Percentiles rank a stretch among this genome's conserved stretches.
phyloP scores from a whole-genome alignment of 179 eudicot species.

The Patellifolia procumbens region DNA sequence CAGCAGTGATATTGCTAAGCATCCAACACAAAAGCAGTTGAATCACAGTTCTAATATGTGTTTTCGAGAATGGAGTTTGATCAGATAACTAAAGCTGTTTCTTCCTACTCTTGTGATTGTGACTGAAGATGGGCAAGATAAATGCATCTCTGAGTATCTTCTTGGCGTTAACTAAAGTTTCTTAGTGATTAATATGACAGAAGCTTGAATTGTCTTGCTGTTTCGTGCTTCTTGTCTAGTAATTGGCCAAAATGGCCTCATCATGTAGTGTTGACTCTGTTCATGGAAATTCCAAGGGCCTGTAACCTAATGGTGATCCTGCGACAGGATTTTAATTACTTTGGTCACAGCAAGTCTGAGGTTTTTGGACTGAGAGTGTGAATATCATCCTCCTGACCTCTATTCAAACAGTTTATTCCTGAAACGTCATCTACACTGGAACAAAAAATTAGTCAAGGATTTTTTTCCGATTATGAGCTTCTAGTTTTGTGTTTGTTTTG shows the following conservation, averaged over 20 bases:
- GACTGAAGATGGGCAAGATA: not conserved
- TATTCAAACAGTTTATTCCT: not conserved
- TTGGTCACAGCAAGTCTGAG: not conserved
- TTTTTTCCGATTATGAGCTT: not conserved
- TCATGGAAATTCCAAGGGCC: not conserved
- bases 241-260: not conserved
- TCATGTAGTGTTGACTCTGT: not conserved
- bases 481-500: not conserved
- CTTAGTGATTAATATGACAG: not conserved
- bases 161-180: not conserved
- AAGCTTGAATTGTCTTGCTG: not conserved
- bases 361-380: not conserved
- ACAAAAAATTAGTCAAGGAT: not conserved
- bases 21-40: not conserved
- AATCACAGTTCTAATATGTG: not conserved
- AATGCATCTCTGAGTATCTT: not conserved
- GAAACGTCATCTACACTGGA: not conserved
- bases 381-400: not conserved
- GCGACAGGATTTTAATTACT: not conserved
- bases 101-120: not conserved
- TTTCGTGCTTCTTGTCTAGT: not conserved
- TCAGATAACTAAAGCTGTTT: not conserved
- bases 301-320: not conserved
- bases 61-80: not conserved
- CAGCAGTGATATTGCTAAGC: not conserved